Evolutionary conservation across 1,139 yeast species (phyloP).

Genomic region (Kodamaea suecica): DNA sequence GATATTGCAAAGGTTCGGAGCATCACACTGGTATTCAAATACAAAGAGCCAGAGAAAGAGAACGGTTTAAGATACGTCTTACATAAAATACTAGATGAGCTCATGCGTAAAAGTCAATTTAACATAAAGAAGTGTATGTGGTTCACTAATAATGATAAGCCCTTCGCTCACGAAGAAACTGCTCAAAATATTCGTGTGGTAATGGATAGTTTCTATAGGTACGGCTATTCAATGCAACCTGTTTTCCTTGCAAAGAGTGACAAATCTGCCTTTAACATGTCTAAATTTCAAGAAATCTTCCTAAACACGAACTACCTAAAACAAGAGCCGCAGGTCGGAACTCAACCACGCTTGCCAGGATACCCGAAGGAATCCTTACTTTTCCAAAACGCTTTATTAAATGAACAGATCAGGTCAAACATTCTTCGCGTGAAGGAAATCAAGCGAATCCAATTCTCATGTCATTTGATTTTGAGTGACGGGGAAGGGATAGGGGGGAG

Average conservation of each 20-base stretch:
- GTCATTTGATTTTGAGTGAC: slow-evolving; percentile 49
- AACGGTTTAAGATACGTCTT: slow-evolving; percentile 28
- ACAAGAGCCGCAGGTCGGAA: slow-evolving; percentile 8
- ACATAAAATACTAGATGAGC: slow-evolving; percentile 33
- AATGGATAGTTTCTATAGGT: slow-evolving; percentile 47
- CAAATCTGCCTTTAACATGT: slow-evolving; percentile 40
- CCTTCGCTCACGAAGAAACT: slow-evolving; percentile 19
- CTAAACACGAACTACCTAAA: slow-evolving; percentile 39
- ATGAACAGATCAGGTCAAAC: slow-evolving; percentile 44
- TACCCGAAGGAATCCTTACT: slow-evolving; percentile 11
- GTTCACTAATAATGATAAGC: slow-evolving; percentile 43
- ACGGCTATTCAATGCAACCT: slow-evolving; percentile 45
- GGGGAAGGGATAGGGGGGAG: slow-evolving; percentile 37
- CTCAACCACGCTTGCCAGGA: slow-evolving; percentile 7
- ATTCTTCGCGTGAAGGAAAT: slow-evolving; percentile 59
- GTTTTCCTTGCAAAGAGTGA: slow-evolving; percentile 43
- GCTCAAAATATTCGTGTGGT: slow-evolving; percentile 38
- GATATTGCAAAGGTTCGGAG: slow-evolving; percentile 20
- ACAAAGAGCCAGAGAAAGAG: slow-evolving; percentile 9
- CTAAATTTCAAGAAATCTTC: slow-evolving; percentile 56
- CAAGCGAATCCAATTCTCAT: slow-evolving; percentile 59
- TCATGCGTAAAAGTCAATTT: slow-evolving; percentile 29
- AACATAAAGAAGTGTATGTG: slow-evolving; percentile 39
- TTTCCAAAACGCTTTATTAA: slow-evolving; percentile 36
- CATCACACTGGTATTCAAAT: slow-evolving; percentile 17